A percentile compares a stretch with the other conserved stretches of the same genome.
phyloP scores from a whole-genome alignment of 1,139 yeast genomes.

The Yamadazyma trypodendri region DNA sequence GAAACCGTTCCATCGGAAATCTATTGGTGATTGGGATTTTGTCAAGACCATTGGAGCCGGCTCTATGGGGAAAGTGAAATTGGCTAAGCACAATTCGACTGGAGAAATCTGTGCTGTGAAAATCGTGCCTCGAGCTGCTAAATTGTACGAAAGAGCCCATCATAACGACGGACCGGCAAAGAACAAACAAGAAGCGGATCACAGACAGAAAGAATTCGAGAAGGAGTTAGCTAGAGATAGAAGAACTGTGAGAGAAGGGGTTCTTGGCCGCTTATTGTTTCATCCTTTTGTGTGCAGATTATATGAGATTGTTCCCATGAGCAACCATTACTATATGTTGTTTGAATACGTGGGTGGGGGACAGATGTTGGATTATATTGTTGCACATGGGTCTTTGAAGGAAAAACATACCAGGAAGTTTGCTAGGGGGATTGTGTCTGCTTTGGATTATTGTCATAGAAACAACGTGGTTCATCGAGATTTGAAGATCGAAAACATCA shows the following conservation, averaged over 20 bases:
- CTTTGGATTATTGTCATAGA: constrained; percentile 88
- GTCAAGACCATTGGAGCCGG: constrained; percentile 97
- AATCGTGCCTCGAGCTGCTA: constrained; percentile 79
- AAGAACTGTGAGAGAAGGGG: constrained; percentile 92
- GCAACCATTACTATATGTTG: constrained; percentile 94
- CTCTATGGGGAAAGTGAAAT: constrained; percentile 97
- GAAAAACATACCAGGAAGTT: constrained; percentile 94
- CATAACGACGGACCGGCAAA: constrained; percentile 64
- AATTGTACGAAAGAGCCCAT: constrained; percentile 74
- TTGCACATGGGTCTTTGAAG: constrained; percentile 91
- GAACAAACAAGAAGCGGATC: constrained; percentile 56
- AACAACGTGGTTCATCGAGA: constrained; percentile 97
- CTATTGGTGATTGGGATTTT: constrained; percentile 97
- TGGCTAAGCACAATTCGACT: constrained; percentile 82
- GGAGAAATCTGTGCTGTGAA: constrained; percentile 85
- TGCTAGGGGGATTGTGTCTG: constrained; percentile 95
- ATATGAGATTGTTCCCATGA: constrained; percentile 94
- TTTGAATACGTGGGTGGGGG: constrained; percentile 98
- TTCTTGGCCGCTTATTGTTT: constrained; percentile 82
- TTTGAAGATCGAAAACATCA: constrained; percentile 91
- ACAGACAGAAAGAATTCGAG: constrained; percentile 71
- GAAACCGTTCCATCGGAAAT: constrained; percentile 73
- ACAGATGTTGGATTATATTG: constrained; percentile 95
- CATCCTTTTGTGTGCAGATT: constrained; percentile 93
- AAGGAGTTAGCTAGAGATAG: constrained; percentile 89